phyloP scores from a whole-genome alignment of 2,329 filamentous ascomycete species.

The Allantophomopsis lycopodina region DNA sequence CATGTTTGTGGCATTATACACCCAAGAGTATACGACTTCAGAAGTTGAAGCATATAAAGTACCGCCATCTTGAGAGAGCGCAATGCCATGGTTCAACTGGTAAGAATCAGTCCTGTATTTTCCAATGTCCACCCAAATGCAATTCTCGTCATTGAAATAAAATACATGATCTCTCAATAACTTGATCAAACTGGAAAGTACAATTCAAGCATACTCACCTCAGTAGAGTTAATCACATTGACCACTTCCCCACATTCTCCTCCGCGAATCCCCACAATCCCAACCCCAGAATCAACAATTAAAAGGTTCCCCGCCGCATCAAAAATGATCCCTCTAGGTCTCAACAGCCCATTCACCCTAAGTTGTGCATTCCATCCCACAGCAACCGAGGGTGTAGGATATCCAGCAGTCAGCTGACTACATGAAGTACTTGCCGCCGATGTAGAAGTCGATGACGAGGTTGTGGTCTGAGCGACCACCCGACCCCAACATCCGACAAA shows the following conservation, averaged over 20 bases:
- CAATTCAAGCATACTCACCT: constrained; percentile 3
- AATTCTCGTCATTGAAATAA: too few relatives aligned
- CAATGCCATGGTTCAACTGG: constrained; percentile 41
- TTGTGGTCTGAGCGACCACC: too few relatives aligned
- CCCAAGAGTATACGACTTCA: constrained; percentile 47
- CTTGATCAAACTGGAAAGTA: not conserved
- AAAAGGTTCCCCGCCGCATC: constrained; percentile 17
- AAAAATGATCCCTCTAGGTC: constrained; percentile 16
- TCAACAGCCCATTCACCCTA: constrained; percentile 10
- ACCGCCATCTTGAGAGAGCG: constrained; percentile 34
- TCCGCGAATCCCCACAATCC: constrained; percentile 13
- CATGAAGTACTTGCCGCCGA: not conserved
- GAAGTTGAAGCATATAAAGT: constrained; percentile 43
- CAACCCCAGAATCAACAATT: constrained; percentile 13
- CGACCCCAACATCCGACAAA: too few relatives aligned
- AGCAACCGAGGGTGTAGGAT: constrained; percentile 9
- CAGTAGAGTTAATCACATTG: constrained; percentile 7
- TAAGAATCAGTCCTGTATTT: constrained; percentile 1
- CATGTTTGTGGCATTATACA: constrained; percentile 41
- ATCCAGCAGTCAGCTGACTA: constrained; percentile 4
- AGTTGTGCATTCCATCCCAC: constrained; percentile 16
- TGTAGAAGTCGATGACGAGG: not conserved
- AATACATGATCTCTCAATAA: too few relatives aligned
- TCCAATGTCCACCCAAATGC: not conserved
- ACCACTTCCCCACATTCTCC: constrained; percentile 9